These are phyloP conservation scores for Pisolithus albus DNA, from an alignment of 768 basidiomycete genomes.

Conservation along the genomic window DNA sequence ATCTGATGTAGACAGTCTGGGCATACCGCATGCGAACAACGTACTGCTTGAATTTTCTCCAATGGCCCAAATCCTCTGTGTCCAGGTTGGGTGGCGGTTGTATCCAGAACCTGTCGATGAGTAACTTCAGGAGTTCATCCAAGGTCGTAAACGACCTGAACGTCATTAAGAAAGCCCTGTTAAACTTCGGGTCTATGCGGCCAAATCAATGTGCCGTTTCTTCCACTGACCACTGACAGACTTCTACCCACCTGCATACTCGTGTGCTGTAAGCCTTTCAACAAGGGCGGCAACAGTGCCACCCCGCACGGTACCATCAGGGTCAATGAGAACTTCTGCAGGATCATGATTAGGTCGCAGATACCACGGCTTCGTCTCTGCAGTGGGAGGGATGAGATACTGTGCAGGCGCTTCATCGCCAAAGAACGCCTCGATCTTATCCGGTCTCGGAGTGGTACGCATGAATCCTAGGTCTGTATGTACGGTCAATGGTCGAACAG, in stretches of 20 bases:
- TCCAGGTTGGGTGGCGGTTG: slow-evolving; percentile 42
- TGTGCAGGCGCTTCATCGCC: slow-evolving; percentile 45
- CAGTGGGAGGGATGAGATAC: slow-evolving; percentile 34
- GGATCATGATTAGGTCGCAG: slow-evolving; percentile 49
- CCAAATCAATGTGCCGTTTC: slow-evolving; percentile 1
- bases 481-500: not conserved
- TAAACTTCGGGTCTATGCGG: slow-evolving; percentile 45
- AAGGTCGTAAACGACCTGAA: slow-evolving; percentile 61
- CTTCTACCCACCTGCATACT: slow-evolving; percentile 42
- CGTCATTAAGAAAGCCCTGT: slow-evolving; percentile 59
- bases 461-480: slow-evolving; percentile 9
- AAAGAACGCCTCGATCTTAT: slow-evolving; percentile 46
- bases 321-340: slow-evolving; percentile 54
- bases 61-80: slow-evolving; percentile 40
- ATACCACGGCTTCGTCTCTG: slow-evolving; percentile 50
- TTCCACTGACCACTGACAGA: not conserved
- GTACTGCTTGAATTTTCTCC: slow-evolving; percentile 52
- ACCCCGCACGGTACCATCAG: slow-evolving; percentile 55
- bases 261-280: slow-evolving; percentile 61
- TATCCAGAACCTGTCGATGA: slow-evolving; percentile 51
- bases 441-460: slow-evolving; percentile 16
- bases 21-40: slow-evolving; percentile 54
- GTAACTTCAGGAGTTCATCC: slow-evolving; percentile 46
- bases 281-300: slow-evolving; percentile 57
- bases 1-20: not conserved